Conservation (phyloP, 306 rosid genomes). For the Rosa persica region DNA sequence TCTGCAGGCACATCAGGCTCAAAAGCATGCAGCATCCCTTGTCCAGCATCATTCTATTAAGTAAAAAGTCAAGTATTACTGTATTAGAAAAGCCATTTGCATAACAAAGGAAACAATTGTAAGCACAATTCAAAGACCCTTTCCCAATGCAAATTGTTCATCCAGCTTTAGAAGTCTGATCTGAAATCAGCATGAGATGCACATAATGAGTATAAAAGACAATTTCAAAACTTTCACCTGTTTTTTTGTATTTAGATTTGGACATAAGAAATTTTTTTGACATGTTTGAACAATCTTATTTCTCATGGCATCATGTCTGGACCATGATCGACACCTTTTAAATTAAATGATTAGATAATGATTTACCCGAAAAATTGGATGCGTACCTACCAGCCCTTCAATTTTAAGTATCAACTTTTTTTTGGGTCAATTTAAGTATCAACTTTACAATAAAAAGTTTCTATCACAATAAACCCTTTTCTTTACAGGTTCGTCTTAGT, state of each 20-base stretch:
- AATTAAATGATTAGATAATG: neutral
- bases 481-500: neutral
- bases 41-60: constrained; percentile 53
- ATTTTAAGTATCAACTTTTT: neutral
- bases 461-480: neutral
- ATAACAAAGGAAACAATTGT: neutral
- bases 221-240: neutral
- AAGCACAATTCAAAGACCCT: neutral
- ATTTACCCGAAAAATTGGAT: neutral
- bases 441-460: neutral
- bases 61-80: constrained; percentile 29
- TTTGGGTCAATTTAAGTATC: neutral
- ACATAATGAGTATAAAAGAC: neutral
- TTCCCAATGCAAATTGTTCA: neutral
- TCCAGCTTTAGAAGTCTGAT: neutral
- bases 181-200: neutral
- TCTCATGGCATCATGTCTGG: neutral
- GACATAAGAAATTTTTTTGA: neutral
- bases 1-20: constrained; percentile 48
- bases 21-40: constrained; percentile 54
- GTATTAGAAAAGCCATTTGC: constrained; percentile 26
- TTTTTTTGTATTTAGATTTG: neutral
- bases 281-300: neutral
- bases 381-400: neutral
- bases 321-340: neutral